These are phyloP conservation scores for Amanita pseudoporphyria DNA, from an alignment of 768 basidiomycete species.

Conservation along the genomic window DNA sequence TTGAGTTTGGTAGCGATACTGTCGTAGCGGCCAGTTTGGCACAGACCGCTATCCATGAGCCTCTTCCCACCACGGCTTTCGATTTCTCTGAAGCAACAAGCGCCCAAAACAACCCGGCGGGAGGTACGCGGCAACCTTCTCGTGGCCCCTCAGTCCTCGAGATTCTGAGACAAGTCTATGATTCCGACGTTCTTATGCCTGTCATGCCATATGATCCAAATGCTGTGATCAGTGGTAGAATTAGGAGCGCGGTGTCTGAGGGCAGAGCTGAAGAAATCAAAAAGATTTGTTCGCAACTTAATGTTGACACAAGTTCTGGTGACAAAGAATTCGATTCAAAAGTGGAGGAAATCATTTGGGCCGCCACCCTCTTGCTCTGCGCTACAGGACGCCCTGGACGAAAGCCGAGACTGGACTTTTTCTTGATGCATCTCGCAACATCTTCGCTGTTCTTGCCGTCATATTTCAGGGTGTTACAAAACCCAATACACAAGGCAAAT, in stretches of 20 bases:
- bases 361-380: conserved; percentile 35
- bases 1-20: conserved; percentile 41
- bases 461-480: conserved; percentile 23
- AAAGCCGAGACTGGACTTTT: conserved; percentile 44
- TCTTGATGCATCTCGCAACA: conserved; percentile 51
- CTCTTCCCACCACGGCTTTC: conserved; percentile 21
- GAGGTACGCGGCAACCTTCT: conserved; percentile 8
- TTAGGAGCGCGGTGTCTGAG: conserved; percentile 22
- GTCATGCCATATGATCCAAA: conserved; percentile 43
- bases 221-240: conserved; percentile 26
- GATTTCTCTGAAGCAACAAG: conserved; percentile 14
- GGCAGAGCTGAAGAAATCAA: conserved; percentile 35
- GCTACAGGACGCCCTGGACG: conserved; percentile 35
- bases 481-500: conserved; percentile 28
- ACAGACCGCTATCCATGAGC: conserved; percentile 34
- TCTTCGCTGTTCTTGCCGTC: conserved; percentile 41
- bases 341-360: conserved; percentile 42
- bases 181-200: conserved; percentile 37
- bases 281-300: conserved; percentile 31
- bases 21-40: conserved; percentile 46
- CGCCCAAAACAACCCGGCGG: background rate
- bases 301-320: conserved; percentile 22
- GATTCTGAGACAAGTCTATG: conserved; percentile 41
- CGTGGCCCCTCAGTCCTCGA: conserved; percentile 34
- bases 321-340: conserved; percentile 28